phyloP scores from a whole-genome alignment of 495 filamentous ascomycete species.

The Saxophila tyrrhenica region DNA sequence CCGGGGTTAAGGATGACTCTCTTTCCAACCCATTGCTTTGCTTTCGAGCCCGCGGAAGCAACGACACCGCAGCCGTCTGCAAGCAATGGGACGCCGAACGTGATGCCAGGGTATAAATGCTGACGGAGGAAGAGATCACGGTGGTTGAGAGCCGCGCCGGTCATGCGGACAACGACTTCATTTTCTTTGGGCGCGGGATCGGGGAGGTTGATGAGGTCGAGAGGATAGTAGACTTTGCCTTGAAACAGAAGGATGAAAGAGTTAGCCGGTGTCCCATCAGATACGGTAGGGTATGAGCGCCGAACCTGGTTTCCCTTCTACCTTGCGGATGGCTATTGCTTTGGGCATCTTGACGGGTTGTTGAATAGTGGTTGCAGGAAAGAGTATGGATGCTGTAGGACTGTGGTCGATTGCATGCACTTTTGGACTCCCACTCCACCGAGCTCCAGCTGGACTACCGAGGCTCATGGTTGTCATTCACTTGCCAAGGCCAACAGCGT shows the following conservation, averaged over 20 bases:
- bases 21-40: conserved; percentile 46
- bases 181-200: conserved; percentile 45
- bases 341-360: conserved; percentile 41
- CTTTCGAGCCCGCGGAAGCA: conserved; percentile 44
- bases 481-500: too few relatives aligned
- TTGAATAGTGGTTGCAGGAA: too few relatives aligned
- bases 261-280: too few relatives aligned
- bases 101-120: conserved; percentile 73
- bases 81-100: conserved; percentile 63
- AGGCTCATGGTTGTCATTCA: too few relatives aligned
- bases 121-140: conserved; percentile 87
- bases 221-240: conserved; percentile 77
- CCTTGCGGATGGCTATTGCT: conserved; percentile 43
- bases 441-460: too few relatives aligned
- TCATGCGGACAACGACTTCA: conserved; percentile 58
- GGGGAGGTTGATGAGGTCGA: conserved; percentile 23
- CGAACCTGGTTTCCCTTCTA: conserved; percentile 69
- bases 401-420: too few relatives aligned
- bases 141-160: conserved; percentile 77
- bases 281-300: too few relatives aligned
- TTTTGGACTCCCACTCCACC: too few relatives aligned
- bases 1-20: conserved; percentile 64
- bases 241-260: too few relatives aligned
- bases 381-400: background rate
- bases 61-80: conserved; percentile 71